Conservation (phyloP, 192 early-diverging fungal species). For the Pilobolus umbonatus region DNA sequence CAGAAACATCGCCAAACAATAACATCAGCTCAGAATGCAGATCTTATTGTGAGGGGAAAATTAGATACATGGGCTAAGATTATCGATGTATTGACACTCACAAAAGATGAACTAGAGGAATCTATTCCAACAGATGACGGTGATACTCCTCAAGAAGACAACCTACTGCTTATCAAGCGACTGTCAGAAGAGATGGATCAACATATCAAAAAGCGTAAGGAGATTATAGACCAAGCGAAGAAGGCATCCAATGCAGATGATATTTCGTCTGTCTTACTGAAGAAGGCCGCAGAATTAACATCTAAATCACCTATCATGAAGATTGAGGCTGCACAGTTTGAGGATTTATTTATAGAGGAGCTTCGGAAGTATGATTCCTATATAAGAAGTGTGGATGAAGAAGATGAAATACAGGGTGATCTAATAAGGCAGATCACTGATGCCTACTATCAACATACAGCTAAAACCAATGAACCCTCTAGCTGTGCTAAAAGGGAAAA, state of each 20-base stretch:
- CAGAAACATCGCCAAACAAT: conserved; percentile 52
- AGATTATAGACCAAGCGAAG: conserved; percentile 63
- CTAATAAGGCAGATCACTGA: conserved; percentile 55
- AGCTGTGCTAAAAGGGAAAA: conserved; percentile 65
- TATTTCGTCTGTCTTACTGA: conserved; percentile 63
- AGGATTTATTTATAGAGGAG: conserved; percentile 67
- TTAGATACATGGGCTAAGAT: conserved; percentile 54
- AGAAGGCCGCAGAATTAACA: conserved; percentile 61
- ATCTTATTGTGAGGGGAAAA: conserved; percentile 51
- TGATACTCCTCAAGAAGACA: neutral
- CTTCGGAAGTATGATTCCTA: conserved; percentile 70
- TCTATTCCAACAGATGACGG: conserved; percentile 19
- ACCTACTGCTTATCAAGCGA: conserved; percentile 12
- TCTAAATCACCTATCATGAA: conserved; percentile 57
- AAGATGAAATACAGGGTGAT: conserved; percentile 57
- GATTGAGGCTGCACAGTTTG: conserved; percentile 73
- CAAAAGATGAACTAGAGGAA: conserved; percentile 29
- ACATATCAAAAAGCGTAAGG: conserved; percentile 27
- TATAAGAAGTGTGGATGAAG: conserved; percentile 49
- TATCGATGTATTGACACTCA: conserved; percentile 49
- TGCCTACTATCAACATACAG: conserved; percentile 63
- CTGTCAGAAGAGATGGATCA: conserved; percentile 19
- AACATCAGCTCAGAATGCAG: conserved; percentile 53
- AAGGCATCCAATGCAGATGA: conserved; percentile 69
- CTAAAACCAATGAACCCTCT: conserved; percentile 52